phyloP scores from a whole-genome alignment of 2,329 filamentous ascomycete species.

The Amesomyces nigricolor region DNA sequence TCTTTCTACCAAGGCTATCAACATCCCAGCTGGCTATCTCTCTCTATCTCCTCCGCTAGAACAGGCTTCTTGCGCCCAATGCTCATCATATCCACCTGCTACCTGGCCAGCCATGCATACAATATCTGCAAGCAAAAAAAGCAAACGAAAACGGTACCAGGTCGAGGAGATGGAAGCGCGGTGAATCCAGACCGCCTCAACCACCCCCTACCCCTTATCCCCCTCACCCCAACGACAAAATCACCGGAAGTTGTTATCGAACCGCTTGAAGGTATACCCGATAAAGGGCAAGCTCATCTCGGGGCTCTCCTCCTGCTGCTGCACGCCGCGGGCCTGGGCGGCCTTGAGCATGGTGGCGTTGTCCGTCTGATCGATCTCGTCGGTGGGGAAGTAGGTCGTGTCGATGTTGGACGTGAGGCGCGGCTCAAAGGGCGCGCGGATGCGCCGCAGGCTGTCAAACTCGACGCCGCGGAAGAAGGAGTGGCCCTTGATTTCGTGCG shows the following conservation, averaged over 20 bases:
- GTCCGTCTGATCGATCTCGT: conserved; percentile 96
- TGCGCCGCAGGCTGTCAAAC: conserved; percentile 86
- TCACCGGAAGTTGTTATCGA: conserved; percentile 66
- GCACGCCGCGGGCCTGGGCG: conserved; percentile 58
- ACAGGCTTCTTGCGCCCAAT: neutral
- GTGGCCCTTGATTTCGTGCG: conserved; percentile 88
- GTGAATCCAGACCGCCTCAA: neutral
- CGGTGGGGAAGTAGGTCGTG: conserved; percentile 96
- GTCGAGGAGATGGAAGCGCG: neutral
- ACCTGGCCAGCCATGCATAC: neutral
- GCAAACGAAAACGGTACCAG: neutral
- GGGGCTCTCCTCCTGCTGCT: conserved; percentile 66
- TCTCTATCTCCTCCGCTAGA: neutral
- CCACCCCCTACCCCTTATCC: neutral
- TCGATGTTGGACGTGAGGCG: conserved; percentile 89
- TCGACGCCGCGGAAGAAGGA: conserved; percentile 96
- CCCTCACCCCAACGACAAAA: neutral
- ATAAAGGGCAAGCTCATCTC: conserved; percentile 97
- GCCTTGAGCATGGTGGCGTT: conserved; percentile 82
- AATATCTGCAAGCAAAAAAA: neutral
- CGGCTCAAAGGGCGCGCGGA: conserved; percentile 93
- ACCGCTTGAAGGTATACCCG: conserved; percentile 96
- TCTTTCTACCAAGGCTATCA: neutral
- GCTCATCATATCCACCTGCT: neutral
- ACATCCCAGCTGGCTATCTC: neutral